Evolutionary conservation across 495 filamentous ascomycete species (phyloP).

Genomic region (Coniosporium apollinis): DNA sequence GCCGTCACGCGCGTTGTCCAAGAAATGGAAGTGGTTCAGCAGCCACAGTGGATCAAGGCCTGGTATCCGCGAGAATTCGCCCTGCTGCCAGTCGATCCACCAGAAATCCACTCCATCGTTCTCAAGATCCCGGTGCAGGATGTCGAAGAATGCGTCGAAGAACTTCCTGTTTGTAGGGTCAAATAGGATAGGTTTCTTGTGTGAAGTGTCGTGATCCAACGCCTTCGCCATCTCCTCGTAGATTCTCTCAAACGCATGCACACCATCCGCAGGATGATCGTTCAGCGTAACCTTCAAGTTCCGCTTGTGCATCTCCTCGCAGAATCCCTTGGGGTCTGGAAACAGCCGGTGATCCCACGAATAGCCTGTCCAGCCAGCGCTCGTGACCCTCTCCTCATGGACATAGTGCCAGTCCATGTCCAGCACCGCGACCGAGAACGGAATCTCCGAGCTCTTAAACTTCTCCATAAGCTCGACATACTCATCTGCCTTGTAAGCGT

Average conservation of each 20-base stretch:
- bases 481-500: constrained; percentile 32
- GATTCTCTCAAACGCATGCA: constrained; percentile 33
- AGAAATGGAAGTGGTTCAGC: constrained; percentile 44
- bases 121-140: constrained; percentile 35
- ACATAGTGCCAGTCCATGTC: constrained; percentile 51
- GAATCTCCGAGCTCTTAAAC: constrained; percentile 31
- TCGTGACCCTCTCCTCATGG: constrained; percentile 20
- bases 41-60: constrained; percentile 45
- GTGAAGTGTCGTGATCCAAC: constrained; percentile 27
- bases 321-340: constrained; percentile 31
- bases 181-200: constrained; percentile 33
- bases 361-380: constrained; percentile 39
- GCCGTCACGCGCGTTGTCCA: constrained; percentile 26
- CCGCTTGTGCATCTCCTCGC: constrained; percentile 27
- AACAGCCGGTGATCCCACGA: constrained; percentile 41
- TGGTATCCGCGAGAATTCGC: constrained; percentile 29
- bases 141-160: constrained; percentile 39
- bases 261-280: constrained; percentile 39
- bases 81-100: constrained; percentile 53
- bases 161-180: constrained; percentile 35
- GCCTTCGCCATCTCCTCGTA: constrained; percentile 35
- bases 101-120: constrained; percentile 36
- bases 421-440: constrained; percentile 36
- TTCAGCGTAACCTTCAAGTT: constrained; percentile 34
- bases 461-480: constrained; percentile 35